phyloP scores from a whole-genome alignment of 331 rosid genomes.

The Malus hybrid region DNA sequence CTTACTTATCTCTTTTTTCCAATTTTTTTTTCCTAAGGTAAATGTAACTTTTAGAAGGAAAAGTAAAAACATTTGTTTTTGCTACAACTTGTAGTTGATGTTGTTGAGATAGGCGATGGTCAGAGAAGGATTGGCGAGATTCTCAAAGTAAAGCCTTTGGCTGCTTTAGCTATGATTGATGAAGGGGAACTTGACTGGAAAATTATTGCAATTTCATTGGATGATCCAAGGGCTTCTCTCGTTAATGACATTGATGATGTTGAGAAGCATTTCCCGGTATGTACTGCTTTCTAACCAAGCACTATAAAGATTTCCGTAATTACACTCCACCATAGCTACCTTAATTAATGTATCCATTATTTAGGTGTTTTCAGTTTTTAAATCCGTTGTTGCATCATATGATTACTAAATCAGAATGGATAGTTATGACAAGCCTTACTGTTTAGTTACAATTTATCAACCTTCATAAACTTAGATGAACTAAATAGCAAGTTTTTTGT shows the following conservation, averaged over 20 bases:
- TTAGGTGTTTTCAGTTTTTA: background rate
- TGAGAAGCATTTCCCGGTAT: slow-evolving; percentile 92
- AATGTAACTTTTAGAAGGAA: background rate
- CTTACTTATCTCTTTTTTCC: background rate
- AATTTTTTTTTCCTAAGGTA: background rate
- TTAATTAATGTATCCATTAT: background rate
- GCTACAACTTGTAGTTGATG: slow-evolving; percentile 63
- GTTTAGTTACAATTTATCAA: background rate
- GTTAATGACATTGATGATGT: slow-evolving; percentile 82
- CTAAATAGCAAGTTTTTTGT: background rate
- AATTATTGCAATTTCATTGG: slow-evolving; percentile 83
- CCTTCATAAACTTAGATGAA: background rate
- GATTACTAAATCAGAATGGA: background rate
- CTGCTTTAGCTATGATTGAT: slow-evolving; percentile 97
- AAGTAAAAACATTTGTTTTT: background rate
- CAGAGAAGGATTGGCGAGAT: slow-evolving; percentile 70
- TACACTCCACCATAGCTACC: background rate
- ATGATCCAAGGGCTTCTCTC: slow-evolving; percentile 85
- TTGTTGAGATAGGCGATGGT: slow-evolving; percentile 83
- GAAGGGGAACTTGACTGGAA: slow-evolving; percentile 99
- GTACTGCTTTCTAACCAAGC: background rate
- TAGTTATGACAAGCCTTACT: background rate
- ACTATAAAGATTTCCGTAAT: background rate
- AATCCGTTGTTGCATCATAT: background rate
- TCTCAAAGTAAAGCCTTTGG: slow-evolving; percentile 85